phyloP scores from a whole-genome alignment of 2,329 filamentous ascomycete genomes.

The Dothistroma septosporum region DNA sequence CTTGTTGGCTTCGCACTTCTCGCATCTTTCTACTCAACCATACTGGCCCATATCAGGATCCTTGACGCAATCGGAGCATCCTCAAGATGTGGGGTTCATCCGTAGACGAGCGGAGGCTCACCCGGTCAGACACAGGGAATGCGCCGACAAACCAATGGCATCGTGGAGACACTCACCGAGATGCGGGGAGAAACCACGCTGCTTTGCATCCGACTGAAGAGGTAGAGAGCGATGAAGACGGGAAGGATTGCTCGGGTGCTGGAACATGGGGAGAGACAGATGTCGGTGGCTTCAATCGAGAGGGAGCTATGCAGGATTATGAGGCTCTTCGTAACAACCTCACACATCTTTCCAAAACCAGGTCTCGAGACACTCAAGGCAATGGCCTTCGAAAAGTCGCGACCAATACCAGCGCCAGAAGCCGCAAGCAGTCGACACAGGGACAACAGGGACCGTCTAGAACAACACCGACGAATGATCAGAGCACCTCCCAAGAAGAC shows the following conservation, averaged over 20 bases:
- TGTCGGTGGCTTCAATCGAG: slow-evolving; percentile 51
- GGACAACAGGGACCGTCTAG: slow-evolving; percentile 12
- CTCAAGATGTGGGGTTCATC: slow-evolving; percentile 7
- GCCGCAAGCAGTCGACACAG: slow-evolving; percentile 5
- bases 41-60: not conserved
- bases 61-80: not conserved
- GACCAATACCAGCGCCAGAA: slow-evolving; percentile 27
- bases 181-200: slow-evolving; percentile 21
- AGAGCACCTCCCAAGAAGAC: slow-evolving; percentile 7
- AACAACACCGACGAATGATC: not conserved
- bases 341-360: slow-evolving; percentile 49
- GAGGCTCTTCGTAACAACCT: slow-evolving; percentile 55
- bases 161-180: slow-evolving; percentile 20
- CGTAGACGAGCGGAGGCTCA: slow-evolving; percentile 9
- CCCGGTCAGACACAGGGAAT: slow-evolving; percentile 1
- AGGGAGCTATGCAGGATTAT: slow-evolving; percentile 56
- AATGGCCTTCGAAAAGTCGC: slow-evolving; percentile 16
- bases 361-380: slow-evolving; percentile 30
- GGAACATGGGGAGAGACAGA: slow-evolving; percentile 63
- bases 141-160: slow-evolving; percentile 20
- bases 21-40: not conserved
- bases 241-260: slow-evolving; percentile 34
- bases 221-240: slow-evolving; percentile 26
- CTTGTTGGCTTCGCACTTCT: not conserved
- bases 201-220: slow-evolving; percentile 28